Percentiles rank a stretch among this genome's conserved stretches.
phyloP scores from a whole-genome alignment of 352 stramenopile species.

The Globisporangium splendens region DNA sequence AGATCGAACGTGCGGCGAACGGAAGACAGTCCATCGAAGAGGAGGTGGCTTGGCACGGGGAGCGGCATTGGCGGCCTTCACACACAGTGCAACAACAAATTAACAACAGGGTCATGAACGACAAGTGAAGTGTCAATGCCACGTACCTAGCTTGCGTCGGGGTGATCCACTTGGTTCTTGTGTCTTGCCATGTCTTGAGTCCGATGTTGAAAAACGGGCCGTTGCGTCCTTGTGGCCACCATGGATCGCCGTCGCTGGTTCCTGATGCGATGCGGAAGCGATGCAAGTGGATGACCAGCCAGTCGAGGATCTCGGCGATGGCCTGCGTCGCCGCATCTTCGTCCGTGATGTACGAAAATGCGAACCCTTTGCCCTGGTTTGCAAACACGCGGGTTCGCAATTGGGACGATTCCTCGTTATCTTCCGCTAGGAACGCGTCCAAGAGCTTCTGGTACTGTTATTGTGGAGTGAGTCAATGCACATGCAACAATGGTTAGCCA shows the following conservation, averaged over 20 bases:
- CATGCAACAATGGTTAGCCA: conserved; percentile 1
- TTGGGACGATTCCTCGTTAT: conserved; percentile 9
- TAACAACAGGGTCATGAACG: conserved; percentile 7
- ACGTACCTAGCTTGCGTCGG: conserved; percentile 63
- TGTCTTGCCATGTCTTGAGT: conserved; percentile 73
- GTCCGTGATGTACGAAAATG: conserved; percentile 88
- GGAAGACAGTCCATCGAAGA: conserved; percentile 83
- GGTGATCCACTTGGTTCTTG: conserved; percentile 64
- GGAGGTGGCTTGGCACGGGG: conserved; percentile 64
- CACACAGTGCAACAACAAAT: conserved; percentile 7
- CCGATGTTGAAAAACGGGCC: conserved; percentile 85
- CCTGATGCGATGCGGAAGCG: conserved; percentile 69
- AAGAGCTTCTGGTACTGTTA: conserved; percentile 52
- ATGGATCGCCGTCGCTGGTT: conserved; percentile 78
- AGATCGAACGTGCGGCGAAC: conserved; percentile 86
- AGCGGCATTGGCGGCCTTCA: conserved; percentile 61
- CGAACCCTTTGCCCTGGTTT: conserved; percentile 78
- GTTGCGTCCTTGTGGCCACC: conserved; percentile 86
- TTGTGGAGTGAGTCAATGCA: neutral
- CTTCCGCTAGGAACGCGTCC: conserved; percentile 26
- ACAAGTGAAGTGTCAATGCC: neutral
- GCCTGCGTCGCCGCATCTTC: conserved; percentile 86
- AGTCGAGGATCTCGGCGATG: conserved; percentile 83
- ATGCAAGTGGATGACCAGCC: conserved; percentile 80
- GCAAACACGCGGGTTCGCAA: conserved; percentile 51